Conservation (phyloP, 345 rosid species). For the Ricinus communis region DNA sequence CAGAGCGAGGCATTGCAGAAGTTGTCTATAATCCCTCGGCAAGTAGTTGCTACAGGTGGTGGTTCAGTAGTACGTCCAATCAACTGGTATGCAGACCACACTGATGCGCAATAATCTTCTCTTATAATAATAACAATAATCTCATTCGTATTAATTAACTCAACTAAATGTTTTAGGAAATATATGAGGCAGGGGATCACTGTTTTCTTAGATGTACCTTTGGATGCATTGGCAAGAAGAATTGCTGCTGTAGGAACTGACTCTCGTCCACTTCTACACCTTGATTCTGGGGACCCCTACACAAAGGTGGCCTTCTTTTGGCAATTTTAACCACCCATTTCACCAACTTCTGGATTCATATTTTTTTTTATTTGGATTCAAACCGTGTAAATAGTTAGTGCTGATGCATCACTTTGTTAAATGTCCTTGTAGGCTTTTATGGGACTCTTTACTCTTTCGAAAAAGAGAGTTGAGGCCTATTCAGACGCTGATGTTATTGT, state of each 20-base stretch:
- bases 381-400: neutral
- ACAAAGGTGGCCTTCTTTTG: slow-evolving; percentile 17
- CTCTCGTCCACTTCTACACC: slow-evolving; percentile 43
- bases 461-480: slow-evolving; percentile 39
- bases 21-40: slow-evolving; percentile 34
- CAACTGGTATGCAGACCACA: slow-evolving; percentile 36
- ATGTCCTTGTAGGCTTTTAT: slow-evolving; percentile 35
- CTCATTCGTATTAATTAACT: neutral
- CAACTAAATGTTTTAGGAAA: slow-evolving; percentile 22
- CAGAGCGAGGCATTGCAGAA: slow-evolving; percentile 45
- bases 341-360: neutral
- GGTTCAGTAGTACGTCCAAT: slow-evolving; percentile 45
- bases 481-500: slow-evolving; percentile 43
- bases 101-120: neutral
- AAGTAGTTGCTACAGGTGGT: slow-evolving; percentile 52
- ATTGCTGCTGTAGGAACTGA: slow-evolving; percentile 53
- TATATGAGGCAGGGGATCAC: slow-evolving; percentile 41
- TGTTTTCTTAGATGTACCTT: slow-evolving; percentile 42
- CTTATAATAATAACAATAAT: neutral
- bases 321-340: no score
- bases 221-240: slow-evolving; percentile 52
- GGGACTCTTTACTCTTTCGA: slow-evolving; percentile 35
- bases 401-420: neutral
- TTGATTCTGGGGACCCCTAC: slow-evolving; percentile 41
- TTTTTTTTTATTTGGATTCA: no score